Base-by-base conservation (phyloP, 1,284 basidiomycete genomes). In the Cryptococcus depauperatus region DNA sequence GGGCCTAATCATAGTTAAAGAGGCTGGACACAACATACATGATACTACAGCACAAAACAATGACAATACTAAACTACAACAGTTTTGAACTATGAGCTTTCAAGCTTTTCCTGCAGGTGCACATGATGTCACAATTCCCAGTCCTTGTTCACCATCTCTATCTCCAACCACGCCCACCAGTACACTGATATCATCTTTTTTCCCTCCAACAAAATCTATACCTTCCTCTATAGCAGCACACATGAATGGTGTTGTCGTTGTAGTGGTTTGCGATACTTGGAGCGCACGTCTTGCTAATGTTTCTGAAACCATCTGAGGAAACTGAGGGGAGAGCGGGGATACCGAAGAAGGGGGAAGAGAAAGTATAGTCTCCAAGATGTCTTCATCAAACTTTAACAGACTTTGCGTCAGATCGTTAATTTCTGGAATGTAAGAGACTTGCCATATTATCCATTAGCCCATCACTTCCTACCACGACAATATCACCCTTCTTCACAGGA, bases 381-480 rank as follows among this genome's bases (percentile, higher is more conserved):
- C 92, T 61, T 89, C 84, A 63, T 96, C 91, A 79, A 91, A 96
- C 40, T 71, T 46, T 4, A 42, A 14, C 8, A 8, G 10, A n/a
- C 16, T 5, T 37, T 10, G 29, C 5, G 8, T 37, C 18, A 25
- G 35, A 19, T 22, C 35, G 21, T 19, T 2, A 37, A 22, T 14
- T 22, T 30, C 16, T 11, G 11, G 35, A 21, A 11, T 9, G 16
- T 19, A 21, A 21, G 35, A 14, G 11, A 54, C 69, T 48, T 27
- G 71, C 70, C 23, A 96, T 73, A 61, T 97, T 97, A 69, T 97
- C 92, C 60, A 84, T 83, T 41, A 96, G 74, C 1, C 92, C 92
- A 64, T 97, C 92, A 28, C 79, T 83, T 3, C 88, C 85, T 27
- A 96, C 78, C 47, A 96, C 84, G 37, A 96, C 80, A 34, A 96